These are phyloP conservation scores for Fusarium secorum DNA, from an alignment of 2,329 filamentous ascomycete species.

Conservation along the genomic window DNA sequence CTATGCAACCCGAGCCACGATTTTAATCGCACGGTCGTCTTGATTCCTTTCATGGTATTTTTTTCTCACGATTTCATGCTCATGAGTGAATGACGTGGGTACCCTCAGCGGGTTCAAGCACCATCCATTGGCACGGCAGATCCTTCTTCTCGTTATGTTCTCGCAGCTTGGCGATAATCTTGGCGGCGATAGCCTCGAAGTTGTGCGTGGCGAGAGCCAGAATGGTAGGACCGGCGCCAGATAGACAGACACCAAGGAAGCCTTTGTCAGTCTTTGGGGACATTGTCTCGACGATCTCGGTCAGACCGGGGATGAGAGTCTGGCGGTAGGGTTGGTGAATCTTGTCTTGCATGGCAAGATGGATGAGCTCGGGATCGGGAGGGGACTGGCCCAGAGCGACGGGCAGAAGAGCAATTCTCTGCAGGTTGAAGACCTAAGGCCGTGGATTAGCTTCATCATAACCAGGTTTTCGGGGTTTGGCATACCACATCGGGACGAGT, in stretches of 20 bases:
- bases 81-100: conserved; percentile 55
- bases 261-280: conserved; percentile 87
- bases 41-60: neutral
- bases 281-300: conserved; percentile 89
- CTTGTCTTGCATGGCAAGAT: conserved; percentile 98
- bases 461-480: neutral
- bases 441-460: conserved; percentile 17
- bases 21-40: neutral
- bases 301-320: conserved; percentile 87
- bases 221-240: conserved; percentile 94
- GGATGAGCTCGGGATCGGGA: conserved; percentile 91
- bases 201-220: conserved; percentile 89
- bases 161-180: conserved; percentile 78
- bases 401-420: conserved; percentile 89
- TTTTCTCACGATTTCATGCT: neutral
- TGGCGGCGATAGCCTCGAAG: conserved; percentile 84
- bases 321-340: conserved; percentile 97
- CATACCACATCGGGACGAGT: conserved; percentile 81
- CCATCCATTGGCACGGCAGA: conserved; percentile 84
- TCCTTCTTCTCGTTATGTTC: conserved; percentile 63
- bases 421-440: conserved; percentile 86
- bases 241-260: conserved; percentile 91
- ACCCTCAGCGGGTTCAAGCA: conserved; percentile 87
- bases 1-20: neutral
- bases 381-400: conserved; percentile 89